Percentiles rank a stretch among this genome's conserved stretches.
phyloP scores from a whole-genome alignment of 2,329 filamentous ascomycete genomes.

The Cytospora schulzeri region DNA sequence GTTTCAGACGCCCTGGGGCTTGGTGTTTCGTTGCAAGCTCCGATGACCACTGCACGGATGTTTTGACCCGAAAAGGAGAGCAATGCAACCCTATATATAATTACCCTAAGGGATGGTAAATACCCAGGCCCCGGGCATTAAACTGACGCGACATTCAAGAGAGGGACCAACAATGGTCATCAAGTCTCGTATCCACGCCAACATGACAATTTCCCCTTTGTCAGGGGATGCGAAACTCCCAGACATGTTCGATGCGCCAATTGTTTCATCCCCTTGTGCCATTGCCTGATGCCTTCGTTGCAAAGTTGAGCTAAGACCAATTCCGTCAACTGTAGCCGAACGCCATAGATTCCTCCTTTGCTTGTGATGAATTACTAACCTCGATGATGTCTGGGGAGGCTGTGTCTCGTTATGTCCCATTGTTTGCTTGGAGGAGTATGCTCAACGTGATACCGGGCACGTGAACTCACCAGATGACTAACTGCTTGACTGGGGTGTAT shows the following conservation, averaged over 20 bases:
- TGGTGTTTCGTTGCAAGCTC: not conserved
- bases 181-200: not conserved
- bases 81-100: not conserved
- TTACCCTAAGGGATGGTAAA: no score
- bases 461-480: not conserved
- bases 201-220: not conserved
- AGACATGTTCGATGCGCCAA: not conserved
- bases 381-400: not conserved
- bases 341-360: no score
- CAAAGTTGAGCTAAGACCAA: not conserved
- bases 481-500: not conserved
- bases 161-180: not conserved
- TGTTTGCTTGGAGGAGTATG: not conserved
- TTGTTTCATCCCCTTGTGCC: not conserved
- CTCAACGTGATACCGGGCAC: not conserved
- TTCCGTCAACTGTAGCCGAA: not conserved
- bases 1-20: not conserved
- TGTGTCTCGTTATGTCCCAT: not conserved
- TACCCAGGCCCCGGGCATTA: no score
- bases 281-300: not conserved
- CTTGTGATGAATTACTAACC: no score
- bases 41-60: not conserved
- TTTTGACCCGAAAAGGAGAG: not conserved
- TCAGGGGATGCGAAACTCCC: no score
- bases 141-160: not conserved